phyloP scores from a whole-genome alignment of 371 early-diverging fungal genomes.

The Mucor velutinosus region DNA sequence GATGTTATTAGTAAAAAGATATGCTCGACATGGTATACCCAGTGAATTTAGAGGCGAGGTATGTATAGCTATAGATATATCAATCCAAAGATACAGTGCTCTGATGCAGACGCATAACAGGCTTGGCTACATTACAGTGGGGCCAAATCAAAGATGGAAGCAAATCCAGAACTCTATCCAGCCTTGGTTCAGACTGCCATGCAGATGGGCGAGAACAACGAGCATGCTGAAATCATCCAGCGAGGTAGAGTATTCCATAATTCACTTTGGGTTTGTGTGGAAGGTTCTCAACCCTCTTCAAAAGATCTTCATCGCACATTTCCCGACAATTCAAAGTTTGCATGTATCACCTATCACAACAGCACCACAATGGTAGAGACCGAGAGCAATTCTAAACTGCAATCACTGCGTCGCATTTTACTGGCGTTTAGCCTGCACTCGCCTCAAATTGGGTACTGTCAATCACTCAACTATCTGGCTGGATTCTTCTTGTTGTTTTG shows the following conservation, averaged over 20 bases:
- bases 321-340: constrained; percentile 79
- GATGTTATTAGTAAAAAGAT: constrained; percentile 59
- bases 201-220: constrained; percentile 52
- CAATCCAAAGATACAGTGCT: neutral
- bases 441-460: constrained; percentile 83
- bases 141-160: constrained; percentile 60
- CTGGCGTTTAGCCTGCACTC: constrained; percentile 68
- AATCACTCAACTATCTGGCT: constrained; percentile 81
- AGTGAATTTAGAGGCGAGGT: constrained; percentile 63
- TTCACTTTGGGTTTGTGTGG: neutral
- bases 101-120: constrained; percentile 24
- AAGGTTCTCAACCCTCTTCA: neutral
- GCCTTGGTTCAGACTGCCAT: constrained; percentile 57
- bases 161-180: constrained; percentile 64
- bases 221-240: constrained; percentile 71
- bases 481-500: constrained; percentile 78
- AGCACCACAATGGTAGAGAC: constrained; percentile 6
- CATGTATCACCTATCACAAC: constrained; percentile 23
- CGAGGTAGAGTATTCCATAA: neutral
- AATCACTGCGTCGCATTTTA: constrained; percentile 72
- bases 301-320: constrained; percentile 84
- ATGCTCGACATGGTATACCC: constrained; percentile 81
- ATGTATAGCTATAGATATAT: neutral
- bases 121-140: constrained; percentile 86
- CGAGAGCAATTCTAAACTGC: constrained; percentile 58